Percentiles rank a stretch among this genome's conserved stretches.
These are phyloP conservation scores for Lactuca sativa DNA, from an alignment of 129 eudicot species.

Conservation along the genomic window DNA sequence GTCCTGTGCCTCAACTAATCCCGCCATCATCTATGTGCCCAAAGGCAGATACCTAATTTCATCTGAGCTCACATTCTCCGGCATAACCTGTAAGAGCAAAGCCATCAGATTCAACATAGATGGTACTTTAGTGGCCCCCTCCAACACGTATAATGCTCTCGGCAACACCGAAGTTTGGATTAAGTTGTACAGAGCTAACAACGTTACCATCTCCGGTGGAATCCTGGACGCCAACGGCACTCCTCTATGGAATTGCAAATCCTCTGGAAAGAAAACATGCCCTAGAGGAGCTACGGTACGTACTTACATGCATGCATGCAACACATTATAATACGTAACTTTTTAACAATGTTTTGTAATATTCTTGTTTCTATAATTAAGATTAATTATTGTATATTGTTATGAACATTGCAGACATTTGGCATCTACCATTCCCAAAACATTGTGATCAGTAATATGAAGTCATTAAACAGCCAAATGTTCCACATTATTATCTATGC, in stretches of 20 bases:
- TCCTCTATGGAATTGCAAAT: background rate
- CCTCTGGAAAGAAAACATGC: background rate
- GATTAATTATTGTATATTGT: too few species aligned
- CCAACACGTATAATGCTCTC: background rate
- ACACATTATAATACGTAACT: background rate
- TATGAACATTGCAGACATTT: background rate
- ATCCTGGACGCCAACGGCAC: background rate
- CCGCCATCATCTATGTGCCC: background rate
- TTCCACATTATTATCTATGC: background rate
- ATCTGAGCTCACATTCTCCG: background rate
- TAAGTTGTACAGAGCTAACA: background rate
- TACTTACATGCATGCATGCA: background rate
- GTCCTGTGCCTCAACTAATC: background rate
- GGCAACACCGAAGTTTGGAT: background rate
- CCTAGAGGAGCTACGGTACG: constrained; percentile 1
- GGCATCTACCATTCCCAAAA: background rate
- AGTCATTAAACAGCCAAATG: constrained; percentile 7
- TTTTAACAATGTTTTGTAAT: background rate
- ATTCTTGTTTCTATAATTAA: too few species aligned
- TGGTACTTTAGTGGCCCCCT: background rate
- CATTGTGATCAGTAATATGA: background rate
- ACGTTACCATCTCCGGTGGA: constrained; percentile 6
- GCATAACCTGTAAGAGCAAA: background rate
- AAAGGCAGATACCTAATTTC: background rate
- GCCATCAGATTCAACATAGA: background rate